phyloP scores from a whole-genome alignment of 2,329 filamentous ascomycete species.

The Cucurbitaria berberidis region DNA sequence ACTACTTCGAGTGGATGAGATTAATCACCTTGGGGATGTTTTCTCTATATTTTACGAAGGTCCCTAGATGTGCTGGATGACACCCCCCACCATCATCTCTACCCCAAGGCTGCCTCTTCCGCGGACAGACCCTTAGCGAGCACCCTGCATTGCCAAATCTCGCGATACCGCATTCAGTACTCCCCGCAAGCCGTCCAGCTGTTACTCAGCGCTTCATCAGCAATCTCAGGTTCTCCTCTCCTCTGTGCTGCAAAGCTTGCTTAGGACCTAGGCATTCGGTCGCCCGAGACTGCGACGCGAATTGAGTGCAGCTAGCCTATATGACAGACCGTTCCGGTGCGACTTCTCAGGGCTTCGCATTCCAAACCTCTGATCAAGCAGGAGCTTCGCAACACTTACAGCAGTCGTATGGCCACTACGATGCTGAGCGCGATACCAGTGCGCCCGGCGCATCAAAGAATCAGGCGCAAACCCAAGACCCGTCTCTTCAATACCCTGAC shows the following conservation, averaged over 20 bases:
- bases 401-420: slow-evolving; percentile 30
- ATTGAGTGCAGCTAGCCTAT: slow-evolving; percentile 22
- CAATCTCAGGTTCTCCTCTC: slow-evolving; percentile 10
- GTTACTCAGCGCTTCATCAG: slow-evolving; percentile 36
- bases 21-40: background rate
- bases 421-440: slow-evolving; percentile 35
- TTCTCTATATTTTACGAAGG: background rate
- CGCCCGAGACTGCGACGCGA: slow-evolving; percentile 21
- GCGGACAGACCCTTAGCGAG: background rate
- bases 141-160: background rate
- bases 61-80: background rate
- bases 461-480: slow-evolving; percentile 25
- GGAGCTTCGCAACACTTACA: slow-evolving; percentile 23
- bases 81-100: too few species aligned
- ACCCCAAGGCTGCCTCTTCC: too few species aligned
- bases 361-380: slow-evolving; percentile 45
- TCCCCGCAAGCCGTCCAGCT: slow-evolving; percentile 12
- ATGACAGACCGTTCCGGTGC: slow-evolving; percentile 39
- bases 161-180: slow-evolving; percentile 13
- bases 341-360: slow-evolving; percentile 37
- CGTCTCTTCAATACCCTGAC: slow-evolving; percentile 25
- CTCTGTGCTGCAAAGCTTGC: slow-evolving; percentile 7
- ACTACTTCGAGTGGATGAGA: background rate
- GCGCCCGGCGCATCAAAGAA: slow-evolving; percentile 21
- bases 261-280: slow-evolving; percentile 10